Evolutionary conservation across 371 early-diverging fungal species (phyloP).

Genomic region (Catenaria anguillulae): DNA sequence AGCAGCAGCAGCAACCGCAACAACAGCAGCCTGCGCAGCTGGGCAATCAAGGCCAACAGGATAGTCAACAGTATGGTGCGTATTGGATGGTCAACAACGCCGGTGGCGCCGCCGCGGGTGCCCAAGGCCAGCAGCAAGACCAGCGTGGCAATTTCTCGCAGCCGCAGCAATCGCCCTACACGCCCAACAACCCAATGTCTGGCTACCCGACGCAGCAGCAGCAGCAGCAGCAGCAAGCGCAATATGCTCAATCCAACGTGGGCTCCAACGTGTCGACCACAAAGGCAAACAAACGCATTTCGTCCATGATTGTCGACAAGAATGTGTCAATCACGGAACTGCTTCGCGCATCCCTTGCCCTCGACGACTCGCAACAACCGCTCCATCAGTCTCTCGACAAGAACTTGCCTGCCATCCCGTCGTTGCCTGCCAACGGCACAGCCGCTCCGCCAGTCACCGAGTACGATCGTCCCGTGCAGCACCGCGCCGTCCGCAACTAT

Average conservation of each 20-base stretch:
- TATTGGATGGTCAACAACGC: background rate
- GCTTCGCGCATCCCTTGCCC: constrained; percentile 2
- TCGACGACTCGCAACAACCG: background rate
- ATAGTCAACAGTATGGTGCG: background rate
- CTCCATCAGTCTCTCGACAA: background rate
- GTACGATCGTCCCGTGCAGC: background rate
- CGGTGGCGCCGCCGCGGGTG: background rate
- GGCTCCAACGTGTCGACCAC: no score
- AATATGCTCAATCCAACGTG: no score
- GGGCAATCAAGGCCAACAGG: background rate
- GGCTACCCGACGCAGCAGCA: no score
- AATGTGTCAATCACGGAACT: background rate
- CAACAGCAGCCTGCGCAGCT: background rate
- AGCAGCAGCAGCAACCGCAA: background rate
- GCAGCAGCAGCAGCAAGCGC: no score
- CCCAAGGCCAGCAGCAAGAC: background rate
- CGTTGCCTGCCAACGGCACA: background rate
- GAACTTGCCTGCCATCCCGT: background rate
- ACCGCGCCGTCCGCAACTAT: constrained; percentile 25
- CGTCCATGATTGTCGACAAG: constrained; percentile 6
- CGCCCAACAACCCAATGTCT: no score
- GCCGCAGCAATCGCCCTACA: no score
- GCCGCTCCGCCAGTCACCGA: background rate
- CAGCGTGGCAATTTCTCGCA: background rate
- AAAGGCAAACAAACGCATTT: constrained; percentile 4